Conservation (phyloP, 2,329 filamentous ascomycete species). For the Pseudocercospora fuligena region DNA sequence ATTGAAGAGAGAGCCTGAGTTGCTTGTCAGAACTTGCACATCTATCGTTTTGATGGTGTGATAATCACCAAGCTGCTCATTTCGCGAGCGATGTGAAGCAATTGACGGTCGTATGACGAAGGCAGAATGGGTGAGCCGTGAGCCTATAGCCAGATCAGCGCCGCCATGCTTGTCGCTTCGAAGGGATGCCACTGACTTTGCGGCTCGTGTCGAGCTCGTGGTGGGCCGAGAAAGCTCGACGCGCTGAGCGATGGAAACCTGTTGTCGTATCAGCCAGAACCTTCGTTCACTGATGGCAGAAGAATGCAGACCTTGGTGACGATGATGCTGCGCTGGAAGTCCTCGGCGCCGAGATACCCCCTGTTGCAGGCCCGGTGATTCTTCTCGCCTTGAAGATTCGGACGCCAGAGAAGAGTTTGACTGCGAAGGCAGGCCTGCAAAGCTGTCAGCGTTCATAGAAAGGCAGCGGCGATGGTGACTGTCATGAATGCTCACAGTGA, state of each 20-base stretch:
- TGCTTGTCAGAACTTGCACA: too few species aligned
- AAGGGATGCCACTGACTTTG: neutral
- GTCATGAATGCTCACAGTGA: neutral
- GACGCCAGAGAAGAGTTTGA: neutral
- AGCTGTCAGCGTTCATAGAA: neutral
- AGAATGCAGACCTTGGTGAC: neutral
- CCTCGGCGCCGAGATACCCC: neutral
- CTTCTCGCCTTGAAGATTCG: neutral
- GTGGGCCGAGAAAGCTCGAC: neutral
- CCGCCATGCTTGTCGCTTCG: neutral
- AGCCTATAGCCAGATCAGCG: neutral
- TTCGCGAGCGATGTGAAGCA: too few species aligned
- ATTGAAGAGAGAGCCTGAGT: too few species aligned
- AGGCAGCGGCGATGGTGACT: neutral
- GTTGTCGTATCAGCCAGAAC: neutral
- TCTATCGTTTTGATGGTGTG: too few species aligned
- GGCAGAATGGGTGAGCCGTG: neutral
- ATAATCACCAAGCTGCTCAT: too few species aligned
- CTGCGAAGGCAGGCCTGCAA: neutral
- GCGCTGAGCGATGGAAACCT: neutral
- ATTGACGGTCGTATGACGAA: too few species aligned
- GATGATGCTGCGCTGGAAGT: neutral
- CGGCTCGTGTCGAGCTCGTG: neutral
- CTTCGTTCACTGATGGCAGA: neutral
- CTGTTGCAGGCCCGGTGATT: neutral